Percentiles rank a stretch among this genome's conserved stretches.
These are phyloP conservation scores for Umbelopsis vinacea DNA, from an alignment of 192 early-diverging fungal genomes.

Conservation along the genomic window DNA sequence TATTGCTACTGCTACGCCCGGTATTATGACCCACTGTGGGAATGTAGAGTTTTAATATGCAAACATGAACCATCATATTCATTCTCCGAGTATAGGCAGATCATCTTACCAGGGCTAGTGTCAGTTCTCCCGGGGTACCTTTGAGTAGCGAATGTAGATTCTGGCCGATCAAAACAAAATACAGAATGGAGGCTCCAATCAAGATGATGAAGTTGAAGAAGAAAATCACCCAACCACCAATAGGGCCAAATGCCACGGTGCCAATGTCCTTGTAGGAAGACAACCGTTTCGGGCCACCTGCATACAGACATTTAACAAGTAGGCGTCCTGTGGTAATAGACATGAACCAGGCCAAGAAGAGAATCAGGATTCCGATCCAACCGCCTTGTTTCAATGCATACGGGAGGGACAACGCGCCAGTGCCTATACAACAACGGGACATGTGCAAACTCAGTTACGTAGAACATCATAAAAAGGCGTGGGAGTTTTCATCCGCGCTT, in stretches of 20 bases:
- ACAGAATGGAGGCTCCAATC: constrained; percentile 70
- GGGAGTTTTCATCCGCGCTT: not conserved
- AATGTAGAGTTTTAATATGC: not conserved
- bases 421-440: not conserved
- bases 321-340: constrained; percentile 31
- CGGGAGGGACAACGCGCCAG: constrained; percentile 1
- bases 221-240: constrained; percentile 62
- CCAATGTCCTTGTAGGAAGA: constrained; percentile 70
- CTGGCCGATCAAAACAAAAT: constrained; percentile 71
- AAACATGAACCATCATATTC: not conserved
- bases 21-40: constrained; percentile 56
- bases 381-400: constrained; percentile 41
- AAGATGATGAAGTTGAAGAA: constrained; percentile 66
- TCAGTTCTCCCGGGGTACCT: constrained; percentile 45
- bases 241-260: constrained; percentile 64
- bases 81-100: not conserved
- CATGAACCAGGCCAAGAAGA: constrained; percentile 32
- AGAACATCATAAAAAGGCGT: not conserved
- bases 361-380: constrained; percentile 40
- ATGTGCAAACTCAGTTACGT: not conserved
- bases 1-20: constrained; percentile 60
- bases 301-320: constrained; percentile 32
- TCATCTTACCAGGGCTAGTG: constrained; percentile 36
- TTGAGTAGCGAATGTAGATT: constrained; percentile 63
- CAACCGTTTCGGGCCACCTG: constrained; percentile 48